These are phyloP conservation scores for Apocynum venetum DNA, from an alignment of 257 asterid species.

Conservation along the genomic window DNA sequence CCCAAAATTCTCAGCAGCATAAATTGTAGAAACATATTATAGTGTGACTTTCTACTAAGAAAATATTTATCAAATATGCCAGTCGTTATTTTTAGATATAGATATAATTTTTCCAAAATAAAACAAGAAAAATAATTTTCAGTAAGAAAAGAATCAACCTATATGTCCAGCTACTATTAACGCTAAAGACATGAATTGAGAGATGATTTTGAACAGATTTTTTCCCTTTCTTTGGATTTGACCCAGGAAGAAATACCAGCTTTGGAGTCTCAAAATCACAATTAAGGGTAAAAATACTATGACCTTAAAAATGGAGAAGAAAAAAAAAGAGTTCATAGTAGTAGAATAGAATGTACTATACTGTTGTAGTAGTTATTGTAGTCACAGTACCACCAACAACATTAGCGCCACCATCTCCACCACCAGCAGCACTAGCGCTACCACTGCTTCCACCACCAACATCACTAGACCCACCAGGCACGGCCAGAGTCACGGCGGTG, in stretches of 20 bases:
- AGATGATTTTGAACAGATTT: neutral
- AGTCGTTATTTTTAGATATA: no score
- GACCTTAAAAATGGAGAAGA: constrained; percentile 3
- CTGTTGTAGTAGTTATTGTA: constrained; percentile 23
- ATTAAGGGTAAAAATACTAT: neutral
- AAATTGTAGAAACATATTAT: no score
- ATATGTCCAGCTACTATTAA: neutral
- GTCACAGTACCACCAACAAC: constrained; percentile 12
- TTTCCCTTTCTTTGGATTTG: constrained; percentile 3
- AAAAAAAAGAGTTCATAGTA: constrained; percentile 2
- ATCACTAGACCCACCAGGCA: neutral
- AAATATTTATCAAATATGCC: neutral
- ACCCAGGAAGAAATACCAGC: constrained; percentile 3
- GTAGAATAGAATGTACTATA: constrained; percentile 19
- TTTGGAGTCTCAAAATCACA: constrained; percentile 9
- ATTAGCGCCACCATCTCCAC: neutral
- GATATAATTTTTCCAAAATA: neutral
- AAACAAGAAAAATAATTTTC: neutral
- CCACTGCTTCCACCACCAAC: neutral
- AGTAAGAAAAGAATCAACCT: neutral
- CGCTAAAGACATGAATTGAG: neutral
- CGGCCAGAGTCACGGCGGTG: neutral
- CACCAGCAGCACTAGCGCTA: neutral
- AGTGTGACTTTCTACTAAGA: no score
- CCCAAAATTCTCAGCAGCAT: no score